Evolutionary conservation across 2,329 filamentous ascomycete genomes (phyloP), one percentile per base, ranked within the genome.

Genomic region (Fusarium fujikuroi): DNA sequence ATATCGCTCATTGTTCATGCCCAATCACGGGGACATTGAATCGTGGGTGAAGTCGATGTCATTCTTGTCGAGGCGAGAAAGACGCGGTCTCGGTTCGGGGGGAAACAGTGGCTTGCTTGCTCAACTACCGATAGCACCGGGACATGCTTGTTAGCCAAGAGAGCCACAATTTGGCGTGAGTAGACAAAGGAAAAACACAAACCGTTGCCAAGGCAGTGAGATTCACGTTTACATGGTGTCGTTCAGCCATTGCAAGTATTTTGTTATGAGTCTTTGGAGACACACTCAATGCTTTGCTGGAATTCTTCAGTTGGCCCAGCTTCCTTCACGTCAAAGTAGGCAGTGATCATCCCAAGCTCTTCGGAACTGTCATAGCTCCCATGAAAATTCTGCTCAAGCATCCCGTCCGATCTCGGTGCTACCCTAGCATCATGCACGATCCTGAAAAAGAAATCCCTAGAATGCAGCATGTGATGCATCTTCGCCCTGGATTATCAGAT

Each of bases 401-500:
- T 30, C 65, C 70, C 42, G 14, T 30, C 65, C 70, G 70, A 73
- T 73, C 70, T 73, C 70, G 66, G 70, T 46, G 34, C 52, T 46
- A 53, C 36, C 12, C 30, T 47, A 39, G 37, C 42, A 69, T 59
- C 28, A 70, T 70, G 54, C 59, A 70, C 37, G 53, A 70, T 73
- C 40, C 43, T 36, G 18, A 57, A 49, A 57, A 37, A 42, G 25
- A 70, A 44, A 25, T 30, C 19, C 7, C 39, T 40, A 43, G 39
- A 68, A 54, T 28, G 34, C 42, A 52, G 42, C 61, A 72, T 72
- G 68, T 70, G 63, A 72, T 53, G 63, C 39, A 30, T 52, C 9
- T 36, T 28, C 0, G 23, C 12, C 36, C 18, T 47, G 21, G 34
- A 32, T 74, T 75, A 75, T 75, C 70, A 72, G 73, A 75, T 75